Evolutionary conservation across 495 filamentous ascomycete species (phyloP), one percentile per base, ranked within the genome.

Genomic region (Penicillium riverlandense): DNA sequence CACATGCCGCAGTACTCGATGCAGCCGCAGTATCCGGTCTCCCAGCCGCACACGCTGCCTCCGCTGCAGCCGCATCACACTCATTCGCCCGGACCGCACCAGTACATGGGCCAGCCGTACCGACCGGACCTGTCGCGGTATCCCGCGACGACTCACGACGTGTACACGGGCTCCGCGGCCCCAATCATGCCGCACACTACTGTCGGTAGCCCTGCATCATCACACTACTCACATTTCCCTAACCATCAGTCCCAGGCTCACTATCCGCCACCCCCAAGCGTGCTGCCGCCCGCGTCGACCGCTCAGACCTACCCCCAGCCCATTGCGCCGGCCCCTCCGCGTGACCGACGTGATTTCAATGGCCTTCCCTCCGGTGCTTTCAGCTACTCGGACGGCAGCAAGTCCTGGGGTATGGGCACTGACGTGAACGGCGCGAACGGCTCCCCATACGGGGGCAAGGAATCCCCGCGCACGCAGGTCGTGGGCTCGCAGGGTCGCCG

Each of bases 401-500:
- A 71, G 54, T 52, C 53, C 36, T 63, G 64, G 44, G 69, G 67
- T 42, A 66, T 69, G 59, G 55, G 53, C 28, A 55, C 58, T 8
- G 69, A 71, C 10, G 59, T 69, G 44, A 61, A 66, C 12, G 63
- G 57, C 40, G 60, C 59, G 14, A 72, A 72, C 36, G 69, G 69
- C 27, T 59, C 65, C 13, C 60, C 64, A 1, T 67, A 71, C 42
- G 66, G 53, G 37, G 50, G 61, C 12, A 69, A 69, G 53, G 77
- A 82, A 44, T 63, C 70, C 29, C 79, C 81, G 50, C 87, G 88
- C 2, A 88, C 85, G 4, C 90, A 95, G 64, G 90, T 96, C 29
- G 90, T 96, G 31, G 90, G 90, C 9, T 91, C 88, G 36, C 90
- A 96, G 69, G 90, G 90, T 29, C 80, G 90, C 16, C 76, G 90